These are phyloP conservation scores for Aspergillus heteromorphus DNA, from an alignment of 495 filamentous ascomycete species.

Conservation along the genomic window DNA sequence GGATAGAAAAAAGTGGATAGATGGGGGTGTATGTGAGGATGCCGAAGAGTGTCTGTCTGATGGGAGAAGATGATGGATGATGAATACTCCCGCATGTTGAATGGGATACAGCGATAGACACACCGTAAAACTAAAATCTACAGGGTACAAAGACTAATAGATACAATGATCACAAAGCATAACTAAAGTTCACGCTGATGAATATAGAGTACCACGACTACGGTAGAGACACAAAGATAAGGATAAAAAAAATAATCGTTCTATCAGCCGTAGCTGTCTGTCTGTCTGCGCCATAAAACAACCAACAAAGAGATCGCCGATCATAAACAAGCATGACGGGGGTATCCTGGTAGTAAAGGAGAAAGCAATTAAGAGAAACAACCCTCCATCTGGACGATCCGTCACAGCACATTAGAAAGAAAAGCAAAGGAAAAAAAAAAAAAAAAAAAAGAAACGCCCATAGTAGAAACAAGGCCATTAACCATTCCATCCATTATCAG, in stretches of 20 bases:
- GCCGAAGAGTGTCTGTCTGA: too few relatives aligned
- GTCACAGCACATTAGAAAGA: constrained; percentile 9
- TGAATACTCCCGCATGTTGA: too few relatives aligned
- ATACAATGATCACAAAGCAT: too few relatives aligned
- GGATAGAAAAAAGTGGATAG: neutral
- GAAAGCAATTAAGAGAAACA: neutral
- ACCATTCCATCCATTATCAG: constrained; percentile 5
- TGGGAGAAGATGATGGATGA: too few relatives aligned
- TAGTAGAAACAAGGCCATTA: constrained; percentile 3
- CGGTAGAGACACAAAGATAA: too few relatives aligned
- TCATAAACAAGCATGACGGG: constrained; percentile 6
- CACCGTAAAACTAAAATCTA: too few relatives aligned
- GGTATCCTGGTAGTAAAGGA: constrained; percentile 4
- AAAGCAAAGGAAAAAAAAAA: constrained; percentile 11
- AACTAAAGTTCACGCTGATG: too few relatives aligned
- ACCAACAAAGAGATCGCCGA: constrained; percentile 8
- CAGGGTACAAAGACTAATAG: too few relatives aligned
- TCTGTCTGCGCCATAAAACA: neutral
- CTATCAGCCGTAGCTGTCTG: neutral
- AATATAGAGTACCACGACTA: too few relatives aligned
- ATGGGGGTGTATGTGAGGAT: too few relatives aligned
- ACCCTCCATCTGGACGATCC: constrained; percentile 2
- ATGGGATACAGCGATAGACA: too few relatives aligned
- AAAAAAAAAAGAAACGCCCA: constrained; percentile 10
- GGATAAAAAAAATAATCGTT: too few relatives aligned